Evolutionary conservation across 805 yeast genomes (phyloP).

Genomic region (Wickerhamomyces canadensis): DNA sequence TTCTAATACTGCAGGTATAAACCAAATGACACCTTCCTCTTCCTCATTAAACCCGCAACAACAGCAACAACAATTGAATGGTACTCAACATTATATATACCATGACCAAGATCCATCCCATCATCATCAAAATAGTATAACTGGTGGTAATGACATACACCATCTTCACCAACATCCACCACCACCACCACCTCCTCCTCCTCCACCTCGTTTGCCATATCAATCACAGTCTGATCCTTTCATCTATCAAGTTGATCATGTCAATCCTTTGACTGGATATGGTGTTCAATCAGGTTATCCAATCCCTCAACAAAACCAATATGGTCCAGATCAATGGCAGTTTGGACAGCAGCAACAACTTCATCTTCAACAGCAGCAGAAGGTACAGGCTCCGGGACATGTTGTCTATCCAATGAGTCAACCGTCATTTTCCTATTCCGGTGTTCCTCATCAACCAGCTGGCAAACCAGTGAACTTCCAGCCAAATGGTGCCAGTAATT

Average conservation of each 20-base stretch:
- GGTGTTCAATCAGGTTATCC: conserved; percentile 1
- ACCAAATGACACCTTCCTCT: no score
- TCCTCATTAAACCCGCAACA: no score
- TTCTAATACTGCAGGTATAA: no score
- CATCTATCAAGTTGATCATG: conserved; percentile 1
- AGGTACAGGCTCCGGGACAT: background rate
- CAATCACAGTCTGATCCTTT: conserved; percentile 6
- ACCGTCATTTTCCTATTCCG: background rate
- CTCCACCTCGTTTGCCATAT: conserved; percentile 6
- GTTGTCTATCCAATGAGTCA: background rate
- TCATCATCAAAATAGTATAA: no score
- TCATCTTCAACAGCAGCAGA: background rate
- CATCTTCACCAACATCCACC: conserved; percentile 7
- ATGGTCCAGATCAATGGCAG: conserved; percentile 1
- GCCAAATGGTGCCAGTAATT: no score
- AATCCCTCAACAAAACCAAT: background rate
- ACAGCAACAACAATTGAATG: conserved; percentile 3
- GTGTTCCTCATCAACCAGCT: background rate
- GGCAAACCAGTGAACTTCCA: no score
- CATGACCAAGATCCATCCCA: conserved; percentile 1
- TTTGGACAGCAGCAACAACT: background rate
- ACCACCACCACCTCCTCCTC: conserved; percentile 1
- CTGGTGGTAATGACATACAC: no score
- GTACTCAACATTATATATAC: no score
- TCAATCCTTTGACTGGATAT: conserved; percentile 5